phyloP scores from a whole-genome alignment of 2,329 filamentous ascomycete species.

The Clarireedia homoeocarpa region DNA sequence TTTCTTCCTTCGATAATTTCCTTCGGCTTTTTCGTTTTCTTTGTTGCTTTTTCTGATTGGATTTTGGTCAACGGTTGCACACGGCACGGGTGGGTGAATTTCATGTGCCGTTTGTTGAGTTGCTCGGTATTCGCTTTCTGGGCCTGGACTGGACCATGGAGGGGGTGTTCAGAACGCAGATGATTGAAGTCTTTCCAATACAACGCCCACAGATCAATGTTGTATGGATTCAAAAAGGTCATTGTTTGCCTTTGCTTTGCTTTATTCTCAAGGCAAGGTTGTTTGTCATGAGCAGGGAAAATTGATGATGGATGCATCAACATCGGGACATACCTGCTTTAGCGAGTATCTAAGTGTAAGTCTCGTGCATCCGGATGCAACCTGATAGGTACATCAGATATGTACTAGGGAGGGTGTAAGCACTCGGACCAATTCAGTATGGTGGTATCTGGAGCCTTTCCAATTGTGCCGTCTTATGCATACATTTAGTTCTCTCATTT shows the following conservation, averaged over 20 bases:
- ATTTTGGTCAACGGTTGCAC: background rate
- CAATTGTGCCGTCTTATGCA: background rate
- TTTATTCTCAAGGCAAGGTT: background rate
- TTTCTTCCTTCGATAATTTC: constrained; percentile 1
- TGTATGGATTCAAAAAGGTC: background rate
- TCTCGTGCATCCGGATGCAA: constrained; percentile 2
- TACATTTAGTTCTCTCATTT: background rate
- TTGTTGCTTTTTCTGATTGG: background rate
- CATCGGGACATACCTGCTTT: constrained; percentile 4
- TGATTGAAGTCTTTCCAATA: background rate
- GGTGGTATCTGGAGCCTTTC: background rate
- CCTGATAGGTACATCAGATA: background rate
- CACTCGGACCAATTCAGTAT: background rate
- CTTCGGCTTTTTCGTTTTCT: background rate
- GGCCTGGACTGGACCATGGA: background rate
- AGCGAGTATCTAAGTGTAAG: background rate
- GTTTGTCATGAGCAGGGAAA: background rate
- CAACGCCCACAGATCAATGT: background rate
- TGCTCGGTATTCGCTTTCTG: background rate
- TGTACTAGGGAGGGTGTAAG: background rate
- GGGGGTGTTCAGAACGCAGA: background rate
- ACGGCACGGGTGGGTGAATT: background rate
- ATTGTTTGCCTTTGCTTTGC: background rate
- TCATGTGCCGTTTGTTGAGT: constrained; percentile 1
- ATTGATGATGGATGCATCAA: background rate